Evolutionary conservation across 139 green algal species (phyloP).

Genomic region (Bryopsis sp.): DNA sequence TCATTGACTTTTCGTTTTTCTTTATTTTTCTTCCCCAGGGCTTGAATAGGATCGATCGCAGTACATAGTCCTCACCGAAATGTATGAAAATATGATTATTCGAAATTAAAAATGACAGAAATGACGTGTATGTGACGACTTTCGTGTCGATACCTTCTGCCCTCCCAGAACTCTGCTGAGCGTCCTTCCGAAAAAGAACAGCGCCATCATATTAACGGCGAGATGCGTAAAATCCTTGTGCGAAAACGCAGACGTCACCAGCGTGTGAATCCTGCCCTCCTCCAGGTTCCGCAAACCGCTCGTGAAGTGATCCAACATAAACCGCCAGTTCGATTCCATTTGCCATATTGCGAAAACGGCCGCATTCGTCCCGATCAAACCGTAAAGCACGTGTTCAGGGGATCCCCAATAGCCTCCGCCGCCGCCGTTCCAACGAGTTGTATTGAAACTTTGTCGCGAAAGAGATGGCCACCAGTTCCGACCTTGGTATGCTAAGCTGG

Average conservation of each 20-base stretch:
- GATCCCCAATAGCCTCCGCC: not conserved
- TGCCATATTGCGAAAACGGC: conserved; percentile 36
- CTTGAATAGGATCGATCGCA: too few relatives aligned
- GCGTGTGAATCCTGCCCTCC: conserved; percentile 28
- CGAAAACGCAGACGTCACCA: conserved; percentile 36
- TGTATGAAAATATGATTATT: not conserved
- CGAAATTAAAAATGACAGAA: not conserved
- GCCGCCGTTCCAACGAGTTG: not conserved
- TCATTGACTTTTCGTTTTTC: too few relatives aligned
- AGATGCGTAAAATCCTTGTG: conserved; percentile 33
- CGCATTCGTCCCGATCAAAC: conserved; percentile 36
- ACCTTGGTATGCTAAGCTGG: too few relatives aligned
- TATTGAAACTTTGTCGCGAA: too few relatives aligned
- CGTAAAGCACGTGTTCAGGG: conserved; percentile 29
- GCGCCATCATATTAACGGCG: conserved; percentile 36
- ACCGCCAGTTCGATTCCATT: not conserved
- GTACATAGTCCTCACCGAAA: not conserved
- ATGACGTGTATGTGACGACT: not conserved
- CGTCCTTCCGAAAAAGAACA: conserved; percentile 45
- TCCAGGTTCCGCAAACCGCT: conserved; percentile 26
- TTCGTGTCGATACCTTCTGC: not conserved
- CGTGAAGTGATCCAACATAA: conserved; percentile 32
- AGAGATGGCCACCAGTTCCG: too few relatives aligned
- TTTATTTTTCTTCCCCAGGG: too few relatives aligned
- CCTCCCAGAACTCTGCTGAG: not conserved